Conservation (phyloP, 2,329 filamentous ascomycete species). For the Zasmidium angulare region DNA sequence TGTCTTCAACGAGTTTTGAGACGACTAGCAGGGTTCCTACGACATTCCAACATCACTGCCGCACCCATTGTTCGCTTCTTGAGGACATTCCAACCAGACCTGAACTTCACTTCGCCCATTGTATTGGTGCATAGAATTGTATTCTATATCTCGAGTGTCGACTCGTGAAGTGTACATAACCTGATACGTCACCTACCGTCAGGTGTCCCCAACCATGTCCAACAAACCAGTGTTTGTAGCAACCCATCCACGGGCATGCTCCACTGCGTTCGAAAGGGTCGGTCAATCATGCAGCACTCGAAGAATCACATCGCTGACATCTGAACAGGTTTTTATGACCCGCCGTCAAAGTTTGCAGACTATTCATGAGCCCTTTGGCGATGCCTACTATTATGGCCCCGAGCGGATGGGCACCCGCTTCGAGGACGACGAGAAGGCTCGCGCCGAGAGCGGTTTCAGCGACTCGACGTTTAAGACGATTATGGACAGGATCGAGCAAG, state of each 20-base stretch:
- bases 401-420: constrained; percentile 82
- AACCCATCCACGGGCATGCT: constrained; percentile 92
- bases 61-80: neutral
- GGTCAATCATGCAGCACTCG: constrained; percentile 31
- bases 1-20: neutral
- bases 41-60: neutral
- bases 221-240: constrained; percentile 84
- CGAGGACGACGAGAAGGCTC: constrained; percentile 62
- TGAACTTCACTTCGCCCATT: neutral
- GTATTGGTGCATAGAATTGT: neutral
- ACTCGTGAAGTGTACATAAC: neutral
- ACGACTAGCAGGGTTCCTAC: no score
- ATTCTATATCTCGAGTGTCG: neutral
- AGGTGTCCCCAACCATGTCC: constrained; percentile 57
- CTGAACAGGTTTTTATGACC: constrained; percentile 92
- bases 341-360: constrained; percentile 76
- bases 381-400: constrained; percentile 93
- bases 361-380: constrained; percentile 93
- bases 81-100: neutral
- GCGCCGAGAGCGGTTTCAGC: constrained; percentile 62
- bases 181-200: neutral
- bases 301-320: constrained; percentile 11
- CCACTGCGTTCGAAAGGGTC: constrained; percentile 95
- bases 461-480: constrained; percentile 74
- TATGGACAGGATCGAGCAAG: constrained; percentile 70